These are phyloP conservation scores for Fusarium sp. DNA, from an alignment of 2,329 filamentous ascomycete genomes.

Conservation along the genomic window DNA sequence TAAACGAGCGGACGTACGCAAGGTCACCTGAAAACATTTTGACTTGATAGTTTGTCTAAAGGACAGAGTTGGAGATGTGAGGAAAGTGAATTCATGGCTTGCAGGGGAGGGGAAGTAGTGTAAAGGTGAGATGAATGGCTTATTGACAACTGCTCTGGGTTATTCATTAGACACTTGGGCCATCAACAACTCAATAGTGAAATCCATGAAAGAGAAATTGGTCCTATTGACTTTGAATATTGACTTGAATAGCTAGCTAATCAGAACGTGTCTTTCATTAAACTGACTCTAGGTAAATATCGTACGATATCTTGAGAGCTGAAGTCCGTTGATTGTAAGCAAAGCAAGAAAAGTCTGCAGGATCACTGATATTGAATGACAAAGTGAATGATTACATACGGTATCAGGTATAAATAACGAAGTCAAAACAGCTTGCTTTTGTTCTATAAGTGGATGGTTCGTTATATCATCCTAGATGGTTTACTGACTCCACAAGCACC, in stretches of 20 bases:
- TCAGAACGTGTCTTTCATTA: no score
- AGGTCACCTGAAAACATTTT: constrained; percentile 48
- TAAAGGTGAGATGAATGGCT: neutral
- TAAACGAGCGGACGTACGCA: constrained; percentile 35
- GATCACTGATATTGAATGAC: neutral
- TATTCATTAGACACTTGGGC: constrained; percentile 3
- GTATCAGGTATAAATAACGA: neutral
- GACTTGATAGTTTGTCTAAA: neutral
- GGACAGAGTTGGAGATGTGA: neutral
- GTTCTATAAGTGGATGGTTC: neutral
- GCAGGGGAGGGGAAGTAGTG: neutral
- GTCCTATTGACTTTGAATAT: neutral
- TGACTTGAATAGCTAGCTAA: neutral
- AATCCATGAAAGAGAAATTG: neutral
- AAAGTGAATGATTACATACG: neutral
- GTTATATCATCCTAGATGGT: neutral
- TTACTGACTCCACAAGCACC: neutral
- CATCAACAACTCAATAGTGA: neutral
- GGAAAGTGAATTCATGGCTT: neutral
- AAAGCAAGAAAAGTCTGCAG: no score
- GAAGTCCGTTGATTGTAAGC: neutral
- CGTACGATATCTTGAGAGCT: neutral
- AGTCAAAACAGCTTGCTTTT: neutral
- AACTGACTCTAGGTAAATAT: neutral
- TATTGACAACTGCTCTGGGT: constrained; percentile 41